These are phyloP conservation scores for Vigna trinervia DNA, from an alignment of 306 rosid genomes.

Conservation along the genomic window DNA sequence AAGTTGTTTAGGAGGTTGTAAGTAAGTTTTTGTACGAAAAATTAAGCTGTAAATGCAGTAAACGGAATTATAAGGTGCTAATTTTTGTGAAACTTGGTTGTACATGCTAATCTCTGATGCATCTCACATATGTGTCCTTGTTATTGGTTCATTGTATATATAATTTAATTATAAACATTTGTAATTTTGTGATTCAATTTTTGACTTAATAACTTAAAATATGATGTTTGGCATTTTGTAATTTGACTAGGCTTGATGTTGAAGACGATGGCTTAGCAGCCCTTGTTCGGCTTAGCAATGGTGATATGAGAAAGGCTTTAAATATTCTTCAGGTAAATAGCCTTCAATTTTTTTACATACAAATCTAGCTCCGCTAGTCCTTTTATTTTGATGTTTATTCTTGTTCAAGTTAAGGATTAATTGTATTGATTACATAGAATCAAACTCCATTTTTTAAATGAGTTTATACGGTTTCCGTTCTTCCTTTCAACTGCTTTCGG, in stretches of 20 bases:
- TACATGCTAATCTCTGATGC: slow-evolving; percentile 11
- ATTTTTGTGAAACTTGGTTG: background rate
- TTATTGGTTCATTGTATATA: slow-evolving; percentile 27
- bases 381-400: slow-evolving; percentile 24
- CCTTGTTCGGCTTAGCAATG: slow-evolving; percentile 85
- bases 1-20: background rate
- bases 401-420: slow-evolving; percentile 18
- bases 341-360: slow-evolving; percentile 15
- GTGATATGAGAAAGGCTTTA: slow-evolving; percentile 95
- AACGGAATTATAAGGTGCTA: slow-evolving; percentile 15
- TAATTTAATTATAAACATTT: slow-evolving; percentile 2
- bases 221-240: slow-evolving; percentile 37
- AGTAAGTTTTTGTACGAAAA: background rate
- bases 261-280: slow-evolving; percentile 77
- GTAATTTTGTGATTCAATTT: slow-evolving; percentile 25
- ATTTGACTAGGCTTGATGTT: slow-evolving; percentile 76
- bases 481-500: background rate
- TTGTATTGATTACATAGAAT: slow-evolving; percentile 1
- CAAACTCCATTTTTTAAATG: slow-evolving; percentile 16
- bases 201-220: slow-evolving; percentile 32
- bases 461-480: slow-evolving; percentile 2
- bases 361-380: slow-evolving; percentile 13
- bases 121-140: slow-evolving; percentile 8
- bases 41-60: background rate
- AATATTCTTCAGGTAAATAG: slow-evolving; percentile 81